Percentiles rank a stretch among this genome's conserved stretches.
phyloP scores from a whole-genome alignment of 495 filamentous ascomycete species.

The Bombardia bombarda region DNA sequence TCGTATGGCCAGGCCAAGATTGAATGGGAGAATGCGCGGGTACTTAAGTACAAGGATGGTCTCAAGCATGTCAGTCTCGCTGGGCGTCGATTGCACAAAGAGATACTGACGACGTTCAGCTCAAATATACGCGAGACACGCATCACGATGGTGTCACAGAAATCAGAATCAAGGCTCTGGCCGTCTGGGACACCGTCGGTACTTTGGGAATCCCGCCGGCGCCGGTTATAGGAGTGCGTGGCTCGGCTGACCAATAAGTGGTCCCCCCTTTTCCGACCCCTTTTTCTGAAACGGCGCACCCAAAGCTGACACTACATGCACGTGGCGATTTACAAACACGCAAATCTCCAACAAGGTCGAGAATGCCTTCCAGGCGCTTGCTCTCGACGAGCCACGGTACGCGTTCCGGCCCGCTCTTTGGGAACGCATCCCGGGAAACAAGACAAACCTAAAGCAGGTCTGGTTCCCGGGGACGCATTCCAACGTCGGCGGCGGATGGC shows the following conservation, averaged over 20 bases:
- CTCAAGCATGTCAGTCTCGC: conserved; percentile 12
- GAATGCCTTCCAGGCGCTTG: conserved; percentile 65
- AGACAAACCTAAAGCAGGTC: conserved; percentile 49
- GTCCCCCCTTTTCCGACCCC: neutral
- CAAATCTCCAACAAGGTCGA: conserved; percentile 47
- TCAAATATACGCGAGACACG: conserved; percentile 19
- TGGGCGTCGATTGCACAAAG: no score
- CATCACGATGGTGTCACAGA: conserved; percentile 16
- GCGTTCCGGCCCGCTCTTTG: conserved; percentile 59
- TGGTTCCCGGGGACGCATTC: conserved; percentile 65
- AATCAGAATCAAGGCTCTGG: conserved; percentile 30
- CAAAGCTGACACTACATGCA: conserved; percentile 8
- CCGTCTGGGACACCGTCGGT: conserved; percentile 34
- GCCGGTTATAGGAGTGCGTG: conserved; percentile 24
- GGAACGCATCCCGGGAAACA: conserved; percentile 27
- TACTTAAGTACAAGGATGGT: conserved; percentile 17
- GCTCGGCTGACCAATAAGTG: conserved; percentile 24
- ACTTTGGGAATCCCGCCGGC: conserved; percentile 26
- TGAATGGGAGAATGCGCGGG: conserved; percentile 19
- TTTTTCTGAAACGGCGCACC: neutral
- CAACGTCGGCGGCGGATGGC: conserved; percentile 50
- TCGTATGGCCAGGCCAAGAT: conserved; percentile 18
- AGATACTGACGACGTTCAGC: neutral
- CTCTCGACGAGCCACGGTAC: conserved; percentile 58
- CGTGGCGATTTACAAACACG: conserved; percentile 49